A percentile compares a stretch with the other conserved stretches of the same genome.
Conservation (phyloP, 192 early-diverging fungal species). For the Linnemannia elongata region DNA sequence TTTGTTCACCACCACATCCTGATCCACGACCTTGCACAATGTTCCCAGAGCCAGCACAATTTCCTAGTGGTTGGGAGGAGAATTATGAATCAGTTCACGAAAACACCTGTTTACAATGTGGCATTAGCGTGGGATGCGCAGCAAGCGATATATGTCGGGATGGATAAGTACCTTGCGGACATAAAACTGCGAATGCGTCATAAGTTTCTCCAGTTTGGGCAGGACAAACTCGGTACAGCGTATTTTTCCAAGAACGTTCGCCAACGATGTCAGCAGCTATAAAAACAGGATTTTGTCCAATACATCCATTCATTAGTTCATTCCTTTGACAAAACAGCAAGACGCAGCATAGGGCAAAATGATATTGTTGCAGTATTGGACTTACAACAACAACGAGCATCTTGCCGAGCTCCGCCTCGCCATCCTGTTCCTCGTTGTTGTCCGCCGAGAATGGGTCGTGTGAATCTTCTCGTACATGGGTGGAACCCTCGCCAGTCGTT, state of each 20-base stretch:
- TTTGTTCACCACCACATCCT: slow-evolving; percentile 42
- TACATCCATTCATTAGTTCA: background rate
- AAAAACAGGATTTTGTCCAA: background rate
- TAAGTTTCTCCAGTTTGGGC: slow-evolving; percentile 64
- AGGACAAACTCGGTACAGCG: slow-evolving; percentile 59
- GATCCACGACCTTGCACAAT: slow-evolving; percentile 37
- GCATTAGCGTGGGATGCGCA: no score
- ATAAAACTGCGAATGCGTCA: slow-evolving; percentile 64
- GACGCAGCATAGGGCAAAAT: background rate
- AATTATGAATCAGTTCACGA: no score
- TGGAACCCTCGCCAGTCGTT: background rate
- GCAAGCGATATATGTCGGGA: no score
- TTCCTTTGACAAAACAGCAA: background rate
- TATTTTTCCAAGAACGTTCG: slow-evolving; percentile 60
- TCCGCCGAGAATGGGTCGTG: slow-evolving; percentile 9
- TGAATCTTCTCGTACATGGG: slow-evolving; percentile 3
- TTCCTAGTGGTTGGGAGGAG: slow-evolving; percentile 15
- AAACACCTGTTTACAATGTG: no score
- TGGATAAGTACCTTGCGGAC: slow-evolving; percentile 62
- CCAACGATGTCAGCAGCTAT: slow-evolving; percentile 66
- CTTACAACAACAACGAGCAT: slow-evolving; percentile 60
- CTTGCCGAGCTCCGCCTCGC: slow-evolving; percentile 58
- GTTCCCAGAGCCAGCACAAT: slow-evolving; percentile 55
- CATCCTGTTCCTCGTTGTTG: slow-evolving; percentile 49
- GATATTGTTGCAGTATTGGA: background rate